phyloP scores from a whole-genome alignment of 306 rosid species.

The Acmispon strigosus region DNA sequence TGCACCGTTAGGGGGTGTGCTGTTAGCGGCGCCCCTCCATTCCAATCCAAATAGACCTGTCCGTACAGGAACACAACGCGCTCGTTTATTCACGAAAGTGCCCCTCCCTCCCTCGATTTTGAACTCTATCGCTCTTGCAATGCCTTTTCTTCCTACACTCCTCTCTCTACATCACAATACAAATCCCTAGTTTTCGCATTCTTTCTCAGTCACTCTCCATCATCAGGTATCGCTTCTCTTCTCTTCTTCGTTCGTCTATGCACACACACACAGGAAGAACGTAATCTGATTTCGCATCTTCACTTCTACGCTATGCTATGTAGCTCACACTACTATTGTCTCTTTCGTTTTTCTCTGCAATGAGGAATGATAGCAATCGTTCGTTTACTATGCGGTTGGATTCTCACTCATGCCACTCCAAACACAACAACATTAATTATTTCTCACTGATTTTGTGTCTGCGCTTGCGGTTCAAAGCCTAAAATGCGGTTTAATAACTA shows the following conservation, averaged over 20 bases:
- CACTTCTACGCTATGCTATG: too few relatives aligned
- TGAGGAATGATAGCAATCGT: too few relatives aligned
- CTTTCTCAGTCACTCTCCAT: conserved; percentile 9
- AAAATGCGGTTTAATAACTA: too few relatives aligned
- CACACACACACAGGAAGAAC: too few relatives aligned
- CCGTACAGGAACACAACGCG: neutral
- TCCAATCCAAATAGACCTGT: neutral
- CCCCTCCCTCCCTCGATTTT: neutral
- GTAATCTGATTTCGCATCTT: too few relatives aligned
- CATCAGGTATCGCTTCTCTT: conserved; percentile 19
- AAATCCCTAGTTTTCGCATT: neutral
- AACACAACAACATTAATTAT: neutral
- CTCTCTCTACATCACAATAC: neutral
- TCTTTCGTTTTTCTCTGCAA: too few relatives aligned
- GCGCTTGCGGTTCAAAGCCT: too few relatives aligned
- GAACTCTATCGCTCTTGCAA: too few relatives aligned
- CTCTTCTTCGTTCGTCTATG: neutral
- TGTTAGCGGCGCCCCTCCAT: too few relatives aligned
- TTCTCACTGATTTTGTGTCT: neutral
- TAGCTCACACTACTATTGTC: too few relatives aligned
- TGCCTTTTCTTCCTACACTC: too few relatives aligned
- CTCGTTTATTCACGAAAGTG: neutral
- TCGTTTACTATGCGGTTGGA: neutral
- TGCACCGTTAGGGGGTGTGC: too few relatives aligned
- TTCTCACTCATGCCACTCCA: neutral